Conservation (phyloP, 129 eudicot species). For the Centella asiatica region DNA sequence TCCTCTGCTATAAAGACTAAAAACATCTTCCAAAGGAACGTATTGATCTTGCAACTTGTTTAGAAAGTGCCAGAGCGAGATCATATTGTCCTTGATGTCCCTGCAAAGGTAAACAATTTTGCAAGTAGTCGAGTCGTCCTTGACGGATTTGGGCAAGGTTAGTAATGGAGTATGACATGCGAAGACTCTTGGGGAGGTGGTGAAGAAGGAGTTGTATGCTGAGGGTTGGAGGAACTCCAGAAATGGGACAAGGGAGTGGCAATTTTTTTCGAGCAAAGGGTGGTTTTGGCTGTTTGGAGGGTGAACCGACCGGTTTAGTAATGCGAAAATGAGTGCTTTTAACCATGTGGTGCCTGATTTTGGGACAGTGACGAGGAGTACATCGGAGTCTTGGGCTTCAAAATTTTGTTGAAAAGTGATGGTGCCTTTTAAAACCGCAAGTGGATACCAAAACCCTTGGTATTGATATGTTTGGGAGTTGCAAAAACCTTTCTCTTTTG, state of each 20-base stretch:
- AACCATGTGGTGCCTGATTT: not conserved
- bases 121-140: slow-evolving; percentile 19
- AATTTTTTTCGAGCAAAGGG: slow-evolving; percentile 17
- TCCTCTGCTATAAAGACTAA: slow-evolving; percentile 43
- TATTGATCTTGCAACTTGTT: slow-evolving; percentile 26
- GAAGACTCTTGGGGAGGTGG: slow-evolving; percentile 13
- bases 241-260: slow-evolving; percentile 27
- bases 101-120: slow-evolving; percentile 57
- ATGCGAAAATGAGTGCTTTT: not conserved
- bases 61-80: slow-evolving; percentile 49
- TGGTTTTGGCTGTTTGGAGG: slow-evolving; percentile 1
- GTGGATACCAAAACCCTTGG: not conserved
- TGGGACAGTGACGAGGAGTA: slow-evolving; percentile 5
- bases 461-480: not conserved
- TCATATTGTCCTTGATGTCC: slow-evolving; percentile 47
- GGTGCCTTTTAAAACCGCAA: not conserved
- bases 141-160: slow-evolving; percentile 14
- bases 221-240: slow-evolving; percentile 8
- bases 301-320: slow-evolving; percentile 1
- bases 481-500: not conserved
- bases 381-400: slow-evolving; percentile 6
- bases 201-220: slow-evolving; percentile 1
- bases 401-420: not conserved
- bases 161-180: slow-evolving; percentile 14
- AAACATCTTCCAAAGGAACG: slow-evolving; percentile 23